Evolutionary conservation across 2,329 filamentous ascomycete genomes (phyloP), one percentile per base, ranked within the genome.

Genomic region (Paecilomyces formosus): DNA sequence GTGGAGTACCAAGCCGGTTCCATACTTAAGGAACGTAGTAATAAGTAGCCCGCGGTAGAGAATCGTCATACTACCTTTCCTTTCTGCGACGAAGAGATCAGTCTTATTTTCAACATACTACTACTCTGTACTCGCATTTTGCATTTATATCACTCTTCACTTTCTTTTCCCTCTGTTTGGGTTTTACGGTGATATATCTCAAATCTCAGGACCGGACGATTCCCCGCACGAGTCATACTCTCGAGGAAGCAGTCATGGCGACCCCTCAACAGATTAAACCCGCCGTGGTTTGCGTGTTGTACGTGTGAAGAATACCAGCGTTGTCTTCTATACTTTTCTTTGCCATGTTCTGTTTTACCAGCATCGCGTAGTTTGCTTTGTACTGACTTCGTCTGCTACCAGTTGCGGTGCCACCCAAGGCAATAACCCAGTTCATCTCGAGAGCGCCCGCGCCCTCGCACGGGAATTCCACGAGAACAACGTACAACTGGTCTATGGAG

Each of bases 401-500:
- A 87, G 85, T 83, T 97, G 94, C 79, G 94, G 93, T 70, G 85
- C 94, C 56, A 88, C 85, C 8, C 74, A 82, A 15, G 94, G 94
- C 55, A 85, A 81, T 55, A 88, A 85, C 62, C 86, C 90, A 13
- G 82, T 81, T 3, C 90, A 97, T 74, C 76, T 95, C 68, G 85
- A 87, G 72, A 87, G 91, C 7, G 94, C 94, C 2, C 87, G 88
- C 45, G 77, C 84, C 30, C 85, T 97, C 13, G 93, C 88, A 57
- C 79, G 79, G 33, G 80, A 82, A 63, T 88, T 97, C 77, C 88
- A 92, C 71, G 81, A 83, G 55, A 83, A 89, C 69, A 86, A 90
- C 72, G 91, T 95, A 68, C 82, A 84, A 9, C 85, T 99, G 51
- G 92, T 97, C 63, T 99, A 97, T 75, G 94, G 94, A 65, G 94